Evolutionary conservation across 345 rosid species (phyloP), one percentile per base, ranked within the genome.

Genomic region (Gossypium anomalum): DNA sequence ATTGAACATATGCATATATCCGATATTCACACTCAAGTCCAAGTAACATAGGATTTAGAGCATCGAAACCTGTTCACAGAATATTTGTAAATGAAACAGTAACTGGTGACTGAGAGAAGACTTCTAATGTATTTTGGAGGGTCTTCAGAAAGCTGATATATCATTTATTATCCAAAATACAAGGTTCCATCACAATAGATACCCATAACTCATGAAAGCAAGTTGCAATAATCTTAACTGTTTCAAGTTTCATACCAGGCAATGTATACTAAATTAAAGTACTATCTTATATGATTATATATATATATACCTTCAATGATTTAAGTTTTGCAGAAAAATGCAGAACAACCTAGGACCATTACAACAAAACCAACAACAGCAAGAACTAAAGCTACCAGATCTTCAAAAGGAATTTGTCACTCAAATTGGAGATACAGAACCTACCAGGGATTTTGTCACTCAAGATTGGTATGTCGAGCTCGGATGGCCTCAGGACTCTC

Each of bases 401-500:
- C 41, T 34, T 34, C 41, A 34, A 4, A 34, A 5, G 41, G 41
- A 34, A 34, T 72, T 3, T 17, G 47, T 87, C 80, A 89, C 82
- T 95, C 98, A 20, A 95, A 27, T 45, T 55, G 45, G 13, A 56
- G 56, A 19, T 48, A 9, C 51, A 58, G 76, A 49, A 72, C 11
- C 10, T 44, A 20, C 53, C 29, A 61, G 45, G 74, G 52, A 43
- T 27, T 72, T 3, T 27, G 47, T 87, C 80, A 89, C 82, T 95
- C 98, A 20, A 95, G 86, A 83, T 95, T 92, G 76, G 98, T 94
- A 79, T 92, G 98, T 17, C 98, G 92, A 75, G 91, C 83, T 56
- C 97, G 89, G 44, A 92, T 83, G 15, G 91, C 84, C 71, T 83
- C 89, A 0, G 88, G 89, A 44, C 87, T 84, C 83, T 89, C 86